Conservation (phyloP, 1,284 basidiomycete species). For the Cystobasidiaceae sp. region DNA sequence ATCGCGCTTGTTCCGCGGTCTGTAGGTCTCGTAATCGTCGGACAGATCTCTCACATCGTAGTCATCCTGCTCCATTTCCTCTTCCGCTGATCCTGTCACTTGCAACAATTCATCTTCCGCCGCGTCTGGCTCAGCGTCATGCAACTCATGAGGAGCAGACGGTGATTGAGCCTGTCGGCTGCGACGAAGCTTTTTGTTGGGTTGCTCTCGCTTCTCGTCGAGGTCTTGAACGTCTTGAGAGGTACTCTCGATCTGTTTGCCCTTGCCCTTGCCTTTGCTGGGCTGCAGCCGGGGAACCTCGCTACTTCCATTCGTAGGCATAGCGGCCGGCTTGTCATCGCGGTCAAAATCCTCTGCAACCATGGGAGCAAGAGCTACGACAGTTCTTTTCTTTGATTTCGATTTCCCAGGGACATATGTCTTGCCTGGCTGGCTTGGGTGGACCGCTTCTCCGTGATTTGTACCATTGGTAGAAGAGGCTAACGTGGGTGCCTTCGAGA, state of each 20-base stretch:
- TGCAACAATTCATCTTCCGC: not conserved
- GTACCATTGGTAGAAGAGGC: not conserved
- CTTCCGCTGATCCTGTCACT: not conserved
- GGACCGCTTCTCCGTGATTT: not conserved
- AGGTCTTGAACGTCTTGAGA: not conserved
- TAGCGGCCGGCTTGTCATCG: slow-evolving; percentile 32
- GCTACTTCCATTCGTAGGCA: slow-evolving; percentile 4
- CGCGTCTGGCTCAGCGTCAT: not conserved
- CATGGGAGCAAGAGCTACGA: slow-evolving; percentile 1
- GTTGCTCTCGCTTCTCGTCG: not conserved
- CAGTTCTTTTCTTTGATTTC: slow-evolving; percentile 18
- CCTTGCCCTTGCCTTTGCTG: not conserved
- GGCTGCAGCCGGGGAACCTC: not conserved
- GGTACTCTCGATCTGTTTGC: not conserved
- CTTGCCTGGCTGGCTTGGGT: not conserved
- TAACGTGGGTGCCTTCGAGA: not conserved
- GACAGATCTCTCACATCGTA: slow-evolving; percentile 22
- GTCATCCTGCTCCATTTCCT: not conserved
- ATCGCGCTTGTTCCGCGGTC: not conserved
- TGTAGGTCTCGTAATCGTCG: slow-evolving; percentile 7
- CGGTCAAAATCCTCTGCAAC: slow-evolving; percentile 24
- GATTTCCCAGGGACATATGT: slow-evolving; percentile 5
- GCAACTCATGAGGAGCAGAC: not conserved
- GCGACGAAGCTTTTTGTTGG: not conserved
- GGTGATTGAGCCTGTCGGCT: not conserved